These are phyloP conservation scores for Nakazawaea wyomingensis DNA, from an alignment of 805 yeast species.

Conservation along the genomic window DNA sequence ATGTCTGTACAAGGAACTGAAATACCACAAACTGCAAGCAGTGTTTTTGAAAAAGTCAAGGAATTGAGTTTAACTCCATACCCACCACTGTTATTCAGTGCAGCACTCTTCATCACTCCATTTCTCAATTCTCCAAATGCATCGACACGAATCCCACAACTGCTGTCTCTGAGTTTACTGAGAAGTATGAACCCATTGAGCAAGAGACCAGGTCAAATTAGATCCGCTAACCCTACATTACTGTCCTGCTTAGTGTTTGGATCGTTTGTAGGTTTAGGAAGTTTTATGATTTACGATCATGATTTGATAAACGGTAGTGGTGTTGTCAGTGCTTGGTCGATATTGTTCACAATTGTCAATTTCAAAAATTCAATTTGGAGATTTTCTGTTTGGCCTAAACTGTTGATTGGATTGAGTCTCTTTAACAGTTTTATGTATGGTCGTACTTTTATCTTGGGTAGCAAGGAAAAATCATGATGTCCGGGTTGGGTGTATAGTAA, in stretches of 20 bases:
- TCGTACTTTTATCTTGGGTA: constrained; percentile 37
- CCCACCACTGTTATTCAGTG: constrained; percentile 30
- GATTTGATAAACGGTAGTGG: constrained; percentile 80
- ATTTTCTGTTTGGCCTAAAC: constrained; percentile 57
- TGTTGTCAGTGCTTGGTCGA: constrained; percentile 74
- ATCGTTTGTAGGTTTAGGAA: constrained; percentile 57
- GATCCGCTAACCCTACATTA: constrained; percentile 29
- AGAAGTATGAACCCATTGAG: constrained; percentile 12
- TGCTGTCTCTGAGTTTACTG: constrained; percentile 6
- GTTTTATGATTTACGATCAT: constrained; percentile 71
- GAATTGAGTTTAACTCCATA: constrained; percentile 32
- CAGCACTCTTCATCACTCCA: constrained; percentile 31
- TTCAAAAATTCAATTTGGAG: constrained; percentile 53
- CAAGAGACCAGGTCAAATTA: constrained; percentile 7
- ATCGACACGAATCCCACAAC: constrained; percentile 16
- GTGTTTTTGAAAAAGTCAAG: constrained; percentile 12
- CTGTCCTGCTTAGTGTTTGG: constrained; percentile 52
- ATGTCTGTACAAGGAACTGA: not conserved
- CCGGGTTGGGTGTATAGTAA: not conserved
- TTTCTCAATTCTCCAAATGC: constrained; percentile 19
- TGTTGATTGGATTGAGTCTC: constrained; percentile 51
- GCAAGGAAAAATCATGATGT: constrained; percentile 1
- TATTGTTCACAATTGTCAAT: constrained; percentile 67
- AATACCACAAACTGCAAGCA: not conserved
- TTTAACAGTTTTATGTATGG: constrained; percentile 68